phyloP scores from a whole-genome alignment of 768 basidiomycete species.

The Hemileccinum rubropunctum region DNA sequence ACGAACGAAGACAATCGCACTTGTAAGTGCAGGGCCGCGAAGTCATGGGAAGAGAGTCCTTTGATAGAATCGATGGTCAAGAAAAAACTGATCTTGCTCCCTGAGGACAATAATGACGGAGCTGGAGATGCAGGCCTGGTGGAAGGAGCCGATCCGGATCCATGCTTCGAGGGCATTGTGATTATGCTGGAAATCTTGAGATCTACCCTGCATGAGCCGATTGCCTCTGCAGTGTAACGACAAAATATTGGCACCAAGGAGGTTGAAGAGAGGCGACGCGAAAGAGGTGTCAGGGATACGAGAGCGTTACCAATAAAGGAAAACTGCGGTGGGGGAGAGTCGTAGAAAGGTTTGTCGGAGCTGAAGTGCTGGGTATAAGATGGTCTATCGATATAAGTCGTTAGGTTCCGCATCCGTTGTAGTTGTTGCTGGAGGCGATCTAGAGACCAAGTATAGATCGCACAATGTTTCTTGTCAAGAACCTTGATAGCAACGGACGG shows the following conservation, averaged over 20 bases:
- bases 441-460: constrained; percentile 90
- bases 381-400: constrained; percentile 86
- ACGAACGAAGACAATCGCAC: constrained; percentile 85
- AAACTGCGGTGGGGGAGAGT: constrained; percentile 81
- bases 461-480: constrained; percentile 81
- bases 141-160: constrained; percentile 58
- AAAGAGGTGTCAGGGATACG: constrained; percentile 78
- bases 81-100: constrained; percentile 82
- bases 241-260: constrained; percentile 89
- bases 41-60: constrained; percentile 88
- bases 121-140: constrained; percentile 77
- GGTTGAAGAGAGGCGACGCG: constrained; percentile 68
- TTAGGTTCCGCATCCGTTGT: constrained; percentile 90
- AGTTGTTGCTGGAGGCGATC: constrained; percentile 86
- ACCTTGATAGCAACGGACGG: constrained; percentile 90
- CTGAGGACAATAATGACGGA: constrained; percentile 62
- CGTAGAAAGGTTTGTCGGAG: constrained; percentile 90
- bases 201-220: constrained; percentile 89
- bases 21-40: constrained; percentile 82
- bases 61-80: constrained; percentile 84
- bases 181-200: constrained; percentile 77
- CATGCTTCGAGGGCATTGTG: constrained; percentile 52
- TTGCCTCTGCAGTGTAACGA: constrained; percentile 91
- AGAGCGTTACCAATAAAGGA: constrained; percentile 91
- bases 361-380: constrained; percentile 94